These are phyloP conservation scores for Candida sphagnicola DNA, from an alignment of 805 yeast species.

Conservation along the genomic window DNA sequence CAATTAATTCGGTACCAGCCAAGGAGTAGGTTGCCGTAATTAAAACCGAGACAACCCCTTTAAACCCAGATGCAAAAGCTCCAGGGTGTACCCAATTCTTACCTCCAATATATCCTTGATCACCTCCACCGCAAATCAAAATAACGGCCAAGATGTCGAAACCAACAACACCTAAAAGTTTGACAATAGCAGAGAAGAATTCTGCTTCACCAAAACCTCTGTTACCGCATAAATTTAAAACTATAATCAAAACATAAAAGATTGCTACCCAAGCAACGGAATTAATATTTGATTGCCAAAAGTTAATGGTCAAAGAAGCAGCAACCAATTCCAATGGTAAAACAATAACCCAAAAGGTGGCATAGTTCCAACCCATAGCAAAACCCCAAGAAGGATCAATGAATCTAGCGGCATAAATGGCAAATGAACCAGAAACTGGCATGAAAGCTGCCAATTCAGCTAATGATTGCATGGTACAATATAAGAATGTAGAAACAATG, in stretches of 20 bases:
- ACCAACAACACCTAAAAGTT: slow-evolving; percentile 36
- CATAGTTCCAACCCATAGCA: slow-evolving; percentile 45
- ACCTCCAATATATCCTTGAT: slow-evolving; percentile 35
- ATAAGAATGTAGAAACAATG: slow-evolving; percentile 35
- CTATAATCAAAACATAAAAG: slow-evolving; percentile 33
- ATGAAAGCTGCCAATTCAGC: slow-evolving; percentile 36
- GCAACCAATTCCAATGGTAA: slow-evolving; percentile 42
- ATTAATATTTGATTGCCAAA: slow-evolving; percentile 36
- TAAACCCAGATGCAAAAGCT: slow-evolving; percentile 37
- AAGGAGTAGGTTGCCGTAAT: slow-evolving; percentile 40
- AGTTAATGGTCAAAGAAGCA: slow-evolving; percentile 35
- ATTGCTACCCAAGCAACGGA: slow-evolving; percentile 40
- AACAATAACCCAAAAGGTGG: slow-evolving; percentile 42
- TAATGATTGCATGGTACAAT: slow-evolving; percentile 41
- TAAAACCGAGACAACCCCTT: slow-evolving; percentile 36
- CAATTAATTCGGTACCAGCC: slow-evolving; percentile 41
- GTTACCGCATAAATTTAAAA: slow-evolving; percentile 31
- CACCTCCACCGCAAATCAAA: slow-evolving; percentile 39
- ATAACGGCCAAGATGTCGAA: slow-evolving; percentile 37
- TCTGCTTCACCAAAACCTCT: slow-evolving; percentile 38
- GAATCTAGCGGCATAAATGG: slow-evolving; percentile 36
- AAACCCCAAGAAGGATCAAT: slow-evolving; percentile 44
- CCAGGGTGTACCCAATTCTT: slow-evolving; percentile 36
- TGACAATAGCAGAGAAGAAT: slow-evolving; percentile 30
- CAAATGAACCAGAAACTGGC: slow-evolving; percentile 40